Evolutionary conservation across 2,329 filamentous ascomycete genomes (phyloP).

Genomic region (Sphaerulina vaccinii): DNA sequence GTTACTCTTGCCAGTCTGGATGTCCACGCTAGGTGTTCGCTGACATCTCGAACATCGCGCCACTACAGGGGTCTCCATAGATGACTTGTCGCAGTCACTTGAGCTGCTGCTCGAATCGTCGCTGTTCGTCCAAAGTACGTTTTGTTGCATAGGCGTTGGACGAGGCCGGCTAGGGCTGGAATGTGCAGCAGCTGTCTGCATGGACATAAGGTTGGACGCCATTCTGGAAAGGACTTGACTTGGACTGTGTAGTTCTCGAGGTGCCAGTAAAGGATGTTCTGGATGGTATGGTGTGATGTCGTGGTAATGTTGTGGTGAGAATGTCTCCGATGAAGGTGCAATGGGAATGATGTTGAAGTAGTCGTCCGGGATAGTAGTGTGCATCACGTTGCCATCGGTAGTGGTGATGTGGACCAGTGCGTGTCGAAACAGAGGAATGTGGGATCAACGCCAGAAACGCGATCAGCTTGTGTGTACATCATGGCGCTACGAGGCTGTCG

Average conservation of each 20-base stretch:
- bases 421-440: not conserved
- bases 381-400: not conserved
- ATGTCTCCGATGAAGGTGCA: not conserved
- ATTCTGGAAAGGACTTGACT: constrained; percentile 7
- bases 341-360: not conserved
- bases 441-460: not conserved
- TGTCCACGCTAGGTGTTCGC: constrained; percentile 37
- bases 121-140: constrained; percentile 36
- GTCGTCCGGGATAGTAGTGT: not conserved
- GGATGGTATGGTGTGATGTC: not conserved
- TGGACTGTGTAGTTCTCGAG: not conserved
- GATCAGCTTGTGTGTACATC: not conserved
- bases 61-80: constrained; percentile 26
- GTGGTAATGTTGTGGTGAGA: not conserved
- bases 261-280: not conserved
- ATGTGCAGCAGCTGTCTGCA: constrained; percentile 37
- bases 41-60: constrained; percentile 41
- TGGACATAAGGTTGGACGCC: constrained; percentile 33
- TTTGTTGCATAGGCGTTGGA: constrained; percentile 34
- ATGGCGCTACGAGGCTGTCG: not conserved
- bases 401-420: not conserved
- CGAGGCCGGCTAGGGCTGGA: constrained; percentile 29
- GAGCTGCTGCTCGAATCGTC: constrained; percentile 31
- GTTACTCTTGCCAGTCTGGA: constrained; percentile 36
- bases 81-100: constrained; percentile 22